Conservation (phyloP, 2,329 filamentous ascomycete genomes). For the Nannizzia gypsea region DNA sequence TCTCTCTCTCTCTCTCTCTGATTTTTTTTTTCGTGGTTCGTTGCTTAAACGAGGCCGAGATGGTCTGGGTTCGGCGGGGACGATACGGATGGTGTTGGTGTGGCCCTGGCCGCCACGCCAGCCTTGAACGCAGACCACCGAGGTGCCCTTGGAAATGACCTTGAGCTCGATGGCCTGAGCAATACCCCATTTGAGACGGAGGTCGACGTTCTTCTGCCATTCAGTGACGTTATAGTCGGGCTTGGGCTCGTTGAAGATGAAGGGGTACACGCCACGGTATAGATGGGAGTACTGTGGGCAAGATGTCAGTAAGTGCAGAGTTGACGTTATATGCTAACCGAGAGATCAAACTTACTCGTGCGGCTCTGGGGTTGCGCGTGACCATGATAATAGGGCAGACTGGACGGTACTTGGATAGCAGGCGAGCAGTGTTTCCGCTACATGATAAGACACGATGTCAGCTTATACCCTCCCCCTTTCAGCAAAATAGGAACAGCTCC, state of each 20-base stretch:
- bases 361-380: constrained; percentile 70
- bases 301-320: not conserved
- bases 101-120: constrained; percentile 58
- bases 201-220: constrained; percentile 99
- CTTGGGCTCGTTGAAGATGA: constrained; percentile 86
- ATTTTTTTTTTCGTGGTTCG: not conserved
- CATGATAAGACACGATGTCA: not conserved
- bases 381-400: constrained; percentile 99
- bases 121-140: constrained; percentile 55
- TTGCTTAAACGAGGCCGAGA: constrained; percentile 23
- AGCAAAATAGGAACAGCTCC: constrained; percentile 15
- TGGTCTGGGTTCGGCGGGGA: constrained; percentile 37
- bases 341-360: constrained; percentile 45
- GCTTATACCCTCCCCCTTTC: constrained; percentile 7
- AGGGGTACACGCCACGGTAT: constrained; percentile 96
- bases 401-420: constrained; percentile 95
- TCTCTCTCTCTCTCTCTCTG: not conserved
- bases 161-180: constrained; percentile 70
- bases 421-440: constrained; percentile 81
- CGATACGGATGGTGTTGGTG: constrained; percentile 51
- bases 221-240: constrained; percentile 85
- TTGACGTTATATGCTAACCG: too few relatives aligned
- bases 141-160: constrained; percentile 66
- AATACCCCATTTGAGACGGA: constrained; percentile 95
- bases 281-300: constrained; percentile 62